Evolutionary conservation across 192 early-diverging fungal species (phyloP), one percentile per base, ranked within the genome.

Genomic region (Rhizophlyctis rosea): DNA sequence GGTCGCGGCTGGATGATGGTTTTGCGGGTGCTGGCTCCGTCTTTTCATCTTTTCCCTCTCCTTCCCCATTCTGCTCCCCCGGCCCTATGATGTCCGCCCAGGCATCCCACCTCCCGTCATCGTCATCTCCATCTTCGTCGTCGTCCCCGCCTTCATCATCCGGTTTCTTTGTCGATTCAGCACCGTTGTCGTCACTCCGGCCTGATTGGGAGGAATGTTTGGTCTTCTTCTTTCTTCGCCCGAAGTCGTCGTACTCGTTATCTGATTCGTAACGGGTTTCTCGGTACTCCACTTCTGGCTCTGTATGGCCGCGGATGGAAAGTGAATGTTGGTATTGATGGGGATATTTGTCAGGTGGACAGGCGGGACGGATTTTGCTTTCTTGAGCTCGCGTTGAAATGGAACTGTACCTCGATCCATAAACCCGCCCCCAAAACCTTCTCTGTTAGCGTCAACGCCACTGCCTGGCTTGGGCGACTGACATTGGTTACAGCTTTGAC

Each of bases 221-320:
- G n/a, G 33, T 54, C 50, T 69, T 66, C 50, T 77, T 77, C 54
- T 68, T 75, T 56, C 53, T 62, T 14, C 76, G 68, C n/a, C 76
- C 76, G 68, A 77, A 77, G 47, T 77, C 76, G 49, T 77, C 76
- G 54, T 68, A 75, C 29, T 74, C 72, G 52, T 77, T 69, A 51
- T 77, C 72, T 18, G 57, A 56, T 23, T 62, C 13, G 66, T 32
- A 77, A 18, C 76, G 71, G 47, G 76, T 62, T n/a, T 53, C 32
- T 24, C 57, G 33, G 50, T 77, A 77, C 57, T 77, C 76, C 14
- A 77, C 62, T 33, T 63, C 57, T 18, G 69, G 54, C 25, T 76
- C 69, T 75, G 28, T 16, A 13, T 36, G 4, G 31, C 5, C n/a
- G n/a, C n/a, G 16, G 23, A 47, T 49, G 18, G 21, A 14, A 32